phyloP scores from a whole-genome alignment of 108 stramenopile species.

The Nannochloropsis granulata region DNA sequence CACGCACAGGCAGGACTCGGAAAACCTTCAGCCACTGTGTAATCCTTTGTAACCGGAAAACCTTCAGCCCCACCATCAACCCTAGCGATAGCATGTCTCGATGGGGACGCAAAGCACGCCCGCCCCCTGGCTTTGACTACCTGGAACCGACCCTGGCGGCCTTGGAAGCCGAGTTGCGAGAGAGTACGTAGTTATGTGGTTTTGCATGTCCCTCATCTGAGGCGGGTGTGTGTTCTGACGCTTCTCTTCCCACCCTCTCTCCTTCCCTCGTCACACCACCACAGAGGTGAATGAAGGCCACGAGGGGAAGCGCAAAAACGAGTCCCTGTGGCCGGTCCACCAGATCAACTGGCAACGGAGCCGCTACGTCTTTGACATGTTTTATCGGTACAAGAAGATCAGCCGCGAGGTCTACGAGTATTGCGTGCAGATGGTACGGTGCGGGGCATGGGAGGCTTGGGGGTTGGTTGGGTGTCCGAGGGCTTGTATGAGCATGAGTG shows the following conservation, averaged over 20 bases:
- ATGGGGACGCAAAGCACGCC: conserved; percentile 27
- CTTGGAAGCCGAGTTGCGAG: conserved; percentile 90
- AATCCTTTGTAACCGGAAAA: too few relatives aligned
- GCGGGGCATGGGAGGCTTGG: not conserved
- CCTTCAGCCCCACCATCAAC: too few relatives aligned
- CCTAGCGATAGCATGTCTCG: conserved; percentile 6
- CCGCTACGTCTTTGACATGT: conserved; percentile 98
- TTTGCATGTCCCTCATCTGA: not conserved
- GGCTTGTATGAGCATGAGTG: too few relatives aligned
- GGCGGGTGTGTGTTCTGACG: not conserved
- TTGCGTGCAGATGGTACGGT: conserved; percentile 52
- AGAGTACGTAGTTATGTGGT: conserved; percentile 40
- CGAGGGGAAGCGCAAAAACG: conserved; percentile 90
- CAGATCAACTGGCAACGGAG: conserved; percentile 99
- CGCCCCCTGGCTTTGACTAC: conserved; percentile 77
- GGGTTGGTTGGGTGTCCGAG: too few relatives aligned
- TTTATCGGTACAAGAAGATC: conserved; percentile 80
- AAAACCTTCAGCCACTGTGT: too few relatives aligned
- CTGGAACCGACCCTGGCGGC: conserved; percentile 88
- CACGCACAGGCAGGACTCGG: too few relatives aligned
- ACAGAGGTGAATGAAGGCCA: conserved; percentile 80
- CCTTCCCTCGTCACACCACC: not conserved
- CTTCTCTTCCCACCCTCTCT: not conserved
- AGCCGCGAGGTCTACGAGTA: conserved; percentile 81
- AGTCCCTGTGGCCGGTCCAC: conserved; percentile 97